Base-by-base conservation (phyloP, 257 asterid genomes). In the Jaltomata sinuosa region DNA sequence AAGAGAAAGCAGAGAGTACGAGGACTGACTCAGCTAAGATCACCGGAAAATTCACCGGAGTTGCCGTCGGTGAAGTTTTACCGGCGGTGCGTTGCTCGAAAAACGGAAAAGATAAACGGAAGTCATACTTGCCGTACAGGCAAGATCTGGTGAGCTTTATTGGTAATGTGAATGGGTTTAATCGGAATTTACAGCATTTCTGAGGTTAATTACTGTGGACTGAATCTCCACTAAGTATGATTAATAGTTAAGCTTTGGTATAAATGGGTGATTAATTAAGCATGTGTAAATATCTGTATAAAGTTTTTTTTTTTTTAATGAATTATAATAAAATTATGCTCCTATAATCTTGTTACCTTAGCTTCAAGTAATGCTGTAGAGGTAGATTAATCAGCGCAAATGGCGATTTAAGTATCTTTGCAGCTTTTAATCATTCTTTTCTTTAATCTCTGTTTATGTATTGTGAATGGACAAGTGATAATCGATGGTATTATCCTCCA, bases 101-200 rank as follows among this genome's bases (percentile, higher is more conserved):
- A 49, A 34, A 22, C 61, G 85, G 78, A 38, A 84, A 59, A 6
- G 90, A 88, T 16, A 84, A 69, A 52, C 80, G 77, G 86, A 87
- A 86, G 88, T 92, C 97, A 57, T 91, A 83, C 82, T 88, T 92
- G 25, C 98, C 96, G 40, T 90, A 93, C 91, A 83, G 93, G 87
- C 93, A 45, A 34, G 94, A 91, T 81, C 88, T 92, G 11, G 90
- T 91, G 3, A 97, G 98, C 50, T 83, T 92, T 78, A 90, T 91
- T 59, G 89, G 93, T 6, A 89, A 83, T 62, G 92, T 83, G 77
- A 91, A 87, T 86, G 92, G 93, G 6, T 18, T 86, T 85, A 89
- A 87, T 49, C 62, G 85, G 88, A 84, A 85, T 64, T 84, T 88
- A 72, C 89, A 71, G 74, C 31, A 79, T 11, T 71, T 69, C 14